phyloP scores from a whole-genome alignment of 495 filamentous ascomycete species.

The Glutinoglossum americanum region DNA sequence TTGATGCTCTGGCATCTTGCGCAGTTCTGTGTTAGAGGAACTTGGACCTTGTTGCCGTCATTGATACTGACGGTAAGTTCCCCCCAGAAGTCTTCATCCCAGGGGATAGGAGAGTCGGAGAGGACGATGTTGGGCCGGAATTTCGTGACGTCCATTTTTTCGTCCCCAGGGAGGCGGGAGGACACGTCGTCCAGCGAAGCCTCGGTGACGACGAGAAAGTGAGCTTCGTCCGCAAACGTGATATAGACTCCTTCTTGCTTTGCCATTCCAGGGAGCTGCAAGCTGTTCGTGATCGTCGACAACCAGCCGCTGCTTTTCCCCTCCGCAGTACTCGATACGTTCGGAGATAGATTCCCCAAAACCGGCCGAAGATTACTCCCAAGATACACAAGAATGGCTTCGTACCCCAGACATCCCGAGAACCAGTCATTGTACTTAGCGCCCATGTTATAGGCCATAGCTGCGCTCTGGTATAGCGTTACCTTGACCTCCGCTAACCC shows the following conservation, averaged over 20 bases:
- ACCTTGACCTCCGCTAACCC: conserved; percentile 30
- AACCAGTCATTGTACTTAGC: conserved; percentile 51
- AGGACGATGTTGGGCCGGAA: conserved; percentile 77
- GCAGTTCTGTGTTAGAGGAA: conserved; percentile 59
- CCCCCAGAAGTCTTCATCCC: conserved; percentile 78
- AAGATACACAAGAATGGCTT: conserved; percentile 45
- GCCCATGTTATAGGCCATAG: conserved; percentile 47
- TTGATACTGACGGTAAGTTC: conserved; percentile 22
- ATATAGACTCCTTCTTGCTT: conserved; percentile 13
- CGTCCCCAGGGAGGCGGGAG: conserved; percentile 29
- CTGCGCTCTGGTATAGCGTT: conserved; percentile 38
- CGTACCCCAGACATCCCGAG: conserved; percentile 43
- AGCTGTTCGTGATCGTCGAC: not conserved
- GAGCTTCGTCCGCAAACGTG: conserved; percentile 63
- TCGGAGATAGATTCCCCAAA: conserved; percentile 32
- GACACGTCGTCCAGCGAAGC: conserved; percentile 47
- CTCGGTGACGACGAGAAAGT: conserved; percentile 50
- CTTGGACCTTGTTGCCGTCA: conserved; percentile 10
- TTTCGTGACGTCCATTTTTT: conserved; percentile 50
- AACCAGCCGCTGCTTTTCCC: not conserved
- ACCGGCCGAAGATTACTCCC: conserved; percentile 39
- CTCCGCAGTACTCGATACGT: not conserved
- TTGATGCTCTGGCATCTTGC: conserved; percentile 60
- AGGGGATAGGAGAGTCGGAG: conserved; percentile 32
- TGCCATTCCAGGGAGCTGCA: not conserved